Evolutionary conservation across 2,329 filamentous ascomycete genomes (phyloP).

Genomic region (Colletotrichum sp.): DNA sequence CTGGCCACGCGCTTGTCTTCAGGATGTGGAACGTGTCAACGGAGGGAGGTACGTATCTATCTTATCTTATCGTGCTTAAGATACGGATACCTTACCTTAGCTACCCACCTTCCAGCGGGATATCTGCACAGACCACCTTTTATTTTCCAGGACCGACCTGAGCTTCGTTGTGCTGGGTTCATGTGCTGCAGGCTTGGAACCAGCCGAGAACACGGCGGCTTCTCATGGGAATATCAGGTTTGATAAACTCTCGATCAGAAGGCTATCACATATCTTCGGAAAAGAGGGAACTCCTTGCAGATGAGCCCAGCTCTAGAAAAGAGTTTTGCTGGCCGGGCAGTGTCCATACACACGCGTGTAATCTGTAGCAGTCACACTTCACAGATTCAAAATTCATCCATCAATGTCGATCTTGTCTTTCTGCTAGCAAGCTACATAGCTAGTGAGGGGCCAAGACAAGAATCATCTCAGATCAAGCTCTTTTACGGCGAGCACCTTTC

Average conservation of each 20-base stretch:
- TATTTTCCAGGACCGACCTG: not conserved
- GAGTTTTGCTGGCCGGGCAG: too few relatives aligned
- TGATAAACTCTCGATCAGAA: not conserved
- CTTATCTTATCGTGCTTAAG: conserved; percentile 23
- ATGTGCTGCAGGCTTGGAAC: not conserved
- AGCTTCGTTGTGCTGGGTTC: not conserved
- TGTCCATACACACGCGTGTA: too few relatives aligned
- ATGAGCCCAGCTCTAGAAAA: too few relatives aligned
- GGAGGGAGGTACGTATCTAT: not conserved
- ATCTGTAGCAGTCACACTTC: not conserved
- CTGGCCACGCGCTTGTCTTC: conserved; percentile 10
- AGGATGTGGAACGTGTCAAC: conserved; percentile 14
- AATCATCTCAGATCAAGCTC: not conserved
- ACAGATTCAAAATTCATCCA: not conserved
- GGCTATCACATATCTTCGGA: not conserved
- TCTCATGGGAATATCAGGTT: not conserved
- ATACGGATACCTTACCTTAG: too few relatives aligned
- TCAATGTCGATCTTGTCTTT: not conserved
- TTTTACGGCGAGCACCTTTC: not conserved
- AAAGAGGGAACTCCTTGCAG: too few relatives aligned
- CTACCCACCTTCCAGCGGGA: not conserved
- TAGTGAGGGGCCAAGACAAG: not conserved
- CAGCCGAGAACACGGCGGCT: not conserved
- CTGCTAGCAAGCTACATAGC: not conserved
- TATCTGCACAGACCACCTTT: not conserved